A percentile compares a stretch with the other conserved stretches of the same genome.
phyloP scores from a whole-genome alignment of 306 rosid genomes.

The Echinosophora koreensis region DNA sequence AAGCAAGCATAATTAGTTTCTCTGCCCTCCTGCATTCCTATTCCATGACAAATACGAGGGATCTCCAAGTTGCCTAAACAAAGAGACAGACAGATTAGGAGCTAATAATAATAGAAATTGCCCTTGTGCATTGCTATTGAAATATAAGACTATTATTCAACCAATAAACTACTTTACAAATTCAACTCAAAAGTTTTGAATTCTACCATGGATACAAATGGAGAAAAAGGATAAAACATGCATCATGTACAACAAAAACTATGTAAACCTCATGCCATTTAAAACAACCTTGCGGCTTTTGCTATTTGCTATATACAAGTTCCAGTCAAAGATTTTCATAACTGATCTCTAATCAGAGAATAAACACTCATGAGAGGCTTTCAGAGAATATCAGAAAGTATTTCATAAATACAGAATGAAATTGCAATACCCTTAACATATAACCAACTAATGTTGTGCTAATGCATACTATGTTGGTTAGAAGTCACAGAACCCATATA shows the following conservation, averaged over 20 bases:
- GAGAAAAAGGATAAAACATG: conserved; percentile 11
- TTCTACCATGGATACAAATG: not conserved
- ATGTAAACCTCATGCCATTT: not conserved
- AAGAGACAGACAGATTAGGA: conserved; percentile 15
- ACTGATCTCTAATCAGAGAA: not conserved
- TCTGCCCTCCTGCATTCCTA: conserved; percentile 68
- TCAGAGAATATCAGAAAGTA: not conserved
- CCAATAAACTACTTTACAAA: not conserved
- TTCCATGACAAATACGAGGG: conserved; percentile 96
- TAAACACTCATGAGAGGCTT: not conserved
- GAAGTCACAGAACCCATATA: not conserved
- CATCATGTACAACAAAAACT: conserved; percentile 16
- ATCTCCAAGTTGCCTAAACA: conserved; percentile 93
- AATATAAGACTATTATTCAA: not conserved
- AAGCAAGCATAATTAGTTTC: conserved; percentile 2
- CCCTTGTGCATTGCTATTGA: conserved; percentile 1
- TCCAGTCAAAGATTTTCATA: not conserved
- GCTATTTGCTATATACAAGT: not conserved
- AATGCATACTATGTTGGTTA: conserved; percentile 10
- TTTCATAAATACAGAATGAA: not conserved
- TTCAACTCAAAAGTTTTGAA: conserved; percentile 7
- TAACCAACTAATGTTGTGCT: not conserved
- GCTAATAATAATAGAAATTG: not conserved
- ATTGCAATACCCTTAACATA: not conserved
- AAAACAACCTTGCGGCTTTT: not conserved